Base-by-base conservation (phyloP, 2,329 filamentous ascomycete genomes). In the Nemania diffusa region DNA sequence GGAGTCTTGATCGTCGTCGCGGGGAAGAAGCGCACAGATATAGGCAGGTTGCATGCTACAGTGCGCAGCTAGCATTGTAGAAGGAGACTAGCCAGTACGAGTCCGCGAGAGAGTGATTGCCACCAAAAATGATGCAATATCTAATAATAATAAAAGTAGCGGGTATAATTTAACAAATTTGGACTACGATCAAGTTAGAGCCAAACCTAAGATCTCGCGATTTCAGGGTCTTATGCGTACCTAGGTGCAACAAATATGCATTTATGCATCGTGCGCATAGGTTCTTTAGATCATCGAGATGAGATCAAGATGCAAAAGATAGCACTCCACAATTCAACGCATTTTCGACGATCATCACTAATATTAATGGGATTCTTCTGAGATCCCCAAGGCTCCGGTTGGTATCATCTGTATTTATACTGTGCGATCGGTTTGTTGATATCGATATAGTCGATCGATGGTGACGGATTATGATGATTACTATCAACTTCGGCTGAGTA, bases 111-210 rank as follows among this genome's bases (percentile, higher is more conserved):
- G 48, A 37, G 29, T 8, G 32, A 55, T 60, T 34, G 40, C n/a
- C 59, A 40, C 50, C 59, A 56, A 48, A 55, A 55, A 56, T 56
- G 51, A 62, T 62, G 40, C 34, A 22, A 56, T 48, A 48, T 48
- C 44, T 3, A 52, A 51, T 34, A 27, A 55, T 46, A 55, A 53
- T 11, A 34, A 17, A 57, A 24, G 22, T 42, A 26, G 34, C 26
- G 24, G 37, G 22, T 22, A 24, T 46, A 24, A 20, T 27, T 46
- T 5, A 37, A 27, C 9, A 52, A 57, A 27, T 42, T 56, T 29
- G 2, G 9, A 22, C 27, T 40, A 27, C 37, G 29, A 42, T 52
- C 8, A 58, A 55, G 52, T 59, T 24, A 55, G 20, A 40, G 34
- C 27, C 29, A 50, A 53, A 48, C 34, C 13, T 24, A 32, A 55